Evolutionary conservation across 73 alveolate species (phyloP).

Genomic region (Uronychia setigera): DNA sequence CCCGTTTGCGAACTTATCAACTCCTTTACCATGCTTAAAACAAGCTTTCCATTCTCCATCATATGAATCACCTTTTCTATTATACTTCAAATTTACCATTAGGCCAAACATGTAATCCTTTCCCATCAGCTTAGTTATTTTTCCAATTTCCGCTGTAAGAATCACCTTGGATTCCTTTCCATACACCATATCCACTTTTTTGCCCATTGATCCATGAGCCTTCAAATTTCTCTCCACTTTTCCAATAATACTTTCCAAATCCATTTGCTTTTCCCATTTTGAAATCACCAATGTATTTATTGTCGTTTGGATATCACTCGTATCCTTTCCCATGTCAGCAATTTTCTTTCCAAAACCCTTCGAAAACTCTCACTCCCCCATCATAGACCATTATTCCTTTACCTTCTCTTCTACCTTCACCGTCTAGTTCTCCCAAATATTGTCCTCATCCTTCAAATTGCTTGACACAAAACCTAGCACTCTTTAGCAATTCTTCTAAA

Average conservation of each 20-base stretch:
- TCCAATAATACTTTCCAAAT: constrained; percentile 29
- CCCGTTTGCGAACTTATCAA: constrained; percentile 63
- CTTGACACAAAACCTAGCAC: too few relatives aligned
- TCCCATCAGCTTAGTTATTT: constrained; percentile 77
- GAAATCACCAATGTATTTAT: too few relatives aligned
- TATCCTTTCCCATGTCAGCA: too few relatives aligned
- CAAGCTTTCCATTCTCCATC: constrained; percentile 78
- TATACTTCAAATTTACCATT: constrained; percentile 8
- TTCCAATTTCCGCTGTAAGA: constrained; percentile 33
- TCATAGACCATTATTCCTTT: too few relatives aligned
- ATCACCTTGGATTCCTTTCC: constrained; percentile 24
- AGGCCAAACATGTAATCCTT: constrained; percentile 85
- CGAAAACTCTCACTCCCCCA: too few relatives aligned
- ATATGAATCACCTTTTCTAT: constrained; percentile 85
- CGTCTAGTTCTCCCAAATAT: too few relatives aligned
- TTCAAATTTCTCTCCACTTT: constrained; percentile 28
- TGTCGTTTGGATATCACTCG: too few relatives aligned
- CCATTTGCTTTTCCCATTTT: constrained; percentile 55
- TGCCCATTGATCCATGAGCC: constrained; percentile 40
- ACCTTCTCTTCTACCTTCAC: too few relatives aligned
- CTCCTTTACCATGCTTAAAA: constrained; percentile 64
- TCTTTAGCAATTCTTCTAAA: too few relatives aligned
- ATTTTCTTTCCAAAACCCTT: too few relatives aligned
- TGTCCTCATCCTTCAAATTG: too few relatives aligned
- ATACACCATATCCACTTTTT: constrained; percentile 25